These are phyloP conservation scores for Phyllosticta citrichinensis DNA, from an alignment of 2,329 filamentous ascomycete species.

Conservation along the genomic window DNA sequence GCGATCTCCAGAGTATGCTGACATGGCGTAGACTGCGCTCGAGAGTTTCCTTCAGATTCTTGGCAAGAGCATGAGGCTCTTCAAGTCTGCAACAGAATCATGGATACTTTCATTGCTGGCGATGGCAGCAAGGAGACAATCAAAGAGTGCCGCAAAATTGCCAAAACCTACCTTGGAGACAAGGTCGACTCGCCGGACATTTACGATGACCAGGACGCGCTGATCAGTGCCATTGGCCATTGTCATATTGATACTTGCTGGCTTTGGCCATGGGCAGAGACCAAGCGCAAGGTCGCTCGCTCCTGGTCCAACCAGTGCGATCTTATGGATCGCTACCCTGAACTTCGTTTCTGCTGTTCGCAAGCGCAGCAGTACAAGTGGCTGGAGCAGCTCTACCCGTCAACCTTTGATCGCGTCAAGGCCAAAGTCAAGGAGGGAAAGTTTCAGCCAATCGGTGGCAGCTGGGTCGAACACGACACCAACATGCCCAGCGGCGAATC, in stretches of 20 bases:
- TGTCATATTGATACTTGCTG: constrained; percentile 98
- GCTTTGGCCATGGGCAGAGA: constrained; percentile 98
- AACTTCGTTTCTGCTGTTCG: constrained; percentile 84
- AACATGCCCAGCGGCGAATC: constrained; percentile 96
- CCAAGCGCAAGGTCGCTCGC: constrained; percentile 87
- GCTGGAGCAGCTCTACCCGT: constrained; percentile 83
- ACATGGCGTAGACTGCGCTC: constrained; percentile 37
- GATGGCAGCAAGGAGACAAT: constrained; percentile 65
- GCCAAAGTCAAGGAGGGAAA: constrained; percentile 78
- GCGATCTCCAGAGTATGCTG: background rate
- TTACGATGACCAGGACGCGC: constrained; percentile 63
- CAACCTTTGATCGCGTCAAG: constrained; percentile 83
- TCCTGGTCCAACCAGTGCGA: constrained; percentile 97
- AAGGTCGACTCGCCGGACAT: constrained; percentile 75
- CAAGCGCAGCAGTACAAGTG: constrained; percentile 98
- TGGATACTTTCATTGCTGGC: constrained; percentile 77
- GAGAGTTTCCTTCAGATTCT: constrained; percentile 80
- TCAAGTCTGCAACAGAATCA: constrained; percentile 64
- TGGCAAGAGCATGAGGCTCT: constrained; percentile 84
- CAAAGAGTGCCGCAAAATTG: constrained; percentile 69
- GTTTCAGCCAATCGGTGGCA: constrained; percentile 92
- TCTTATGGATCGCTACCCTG: constrained; percentile 87
- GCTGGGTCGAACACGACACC: constrained; percentile 98
- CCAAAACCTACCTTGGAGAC: constrained; percentile 69
- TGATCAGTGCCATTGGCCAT: constrained; percentile 85